Percentiles rank a stretch among this genome's conserved stretches.
phyloP scores from a whole-genome alignment of 1,284 basidiomycete genomes.

The Malassezia furfur region DNA sequence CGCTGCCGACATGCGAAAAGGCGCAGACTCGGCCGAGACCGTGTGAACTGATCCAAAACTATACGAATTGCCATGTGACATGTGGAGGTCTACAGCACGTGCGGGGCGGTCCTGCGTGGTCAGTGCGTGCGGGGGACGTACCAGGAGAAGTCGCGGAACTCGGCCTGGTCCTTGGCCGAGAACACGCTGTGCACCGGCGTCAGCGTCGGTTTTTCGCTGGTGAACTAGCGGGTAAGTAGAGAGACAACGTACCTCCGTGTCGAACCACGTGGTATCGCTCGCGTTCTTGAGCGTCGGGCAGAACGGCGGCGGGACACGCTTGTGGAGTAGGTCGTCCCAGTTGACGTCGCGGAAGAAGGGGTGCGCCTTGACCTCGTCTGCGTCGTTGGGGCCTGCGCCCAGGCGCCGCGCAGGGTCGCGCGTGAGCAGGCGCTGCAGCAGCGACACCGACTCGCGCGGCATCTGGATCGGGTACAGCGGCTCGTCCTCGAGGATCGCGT shows the following conservation, averaged over 20 bases:
- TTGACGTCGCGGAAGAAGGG: constrained; percentile 96
- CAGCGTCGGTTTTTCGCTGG: constrained; percentile 86
- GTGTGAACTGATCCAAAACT: constrained; percentile 17
- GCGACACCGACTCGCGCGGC: constrained; percentile 92
- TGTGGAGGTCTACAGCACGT: constrained; percentile 7
- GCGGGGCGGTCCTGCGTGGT: constrained; percentile 15
- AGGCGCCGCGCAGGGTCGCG: constrained; percentile 84
- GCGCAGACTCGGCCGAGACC: constrained; percentile 7
- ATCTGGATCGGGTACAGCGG: constrained; percentile 99
- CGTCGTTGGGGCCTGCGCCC: constrained; percentile 87
- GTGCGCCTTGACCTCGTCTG: constrained; percentile 93
- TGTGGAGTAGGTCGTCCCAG: constrained; percentile 90
- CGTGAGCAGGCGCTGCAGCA: constrained; percentile 83
- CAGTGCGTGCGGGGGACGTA: constrained; percentile 10
- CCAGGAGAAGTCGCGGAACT: constrained; percentile 43
- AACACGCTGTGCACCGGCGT: constrained; percentile 94
- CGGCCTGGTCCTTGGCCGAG: constrained; percentile 76
- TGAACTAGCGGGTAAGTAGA: constrained; percentile 55
- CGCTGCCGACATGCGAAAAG: not conserved
- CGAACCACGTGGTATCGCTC: constrained; percentile 65
- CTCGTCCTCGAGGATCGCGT: constrained; percentile 96
- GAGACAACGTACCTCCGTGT: constrained; percentile 58
- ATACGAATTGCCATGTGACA: constrained; percentile 16
- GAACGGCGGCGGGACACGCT: constrained; percentile 92
- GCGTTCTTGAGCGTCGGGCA: constrained; percentile 72